Evolutionary conservation across 495 filamentous ascomycete genomes (phyloP), one percentile per base, ranked within the genome.

Genomic region (Penicillium fimorum): DNA sequence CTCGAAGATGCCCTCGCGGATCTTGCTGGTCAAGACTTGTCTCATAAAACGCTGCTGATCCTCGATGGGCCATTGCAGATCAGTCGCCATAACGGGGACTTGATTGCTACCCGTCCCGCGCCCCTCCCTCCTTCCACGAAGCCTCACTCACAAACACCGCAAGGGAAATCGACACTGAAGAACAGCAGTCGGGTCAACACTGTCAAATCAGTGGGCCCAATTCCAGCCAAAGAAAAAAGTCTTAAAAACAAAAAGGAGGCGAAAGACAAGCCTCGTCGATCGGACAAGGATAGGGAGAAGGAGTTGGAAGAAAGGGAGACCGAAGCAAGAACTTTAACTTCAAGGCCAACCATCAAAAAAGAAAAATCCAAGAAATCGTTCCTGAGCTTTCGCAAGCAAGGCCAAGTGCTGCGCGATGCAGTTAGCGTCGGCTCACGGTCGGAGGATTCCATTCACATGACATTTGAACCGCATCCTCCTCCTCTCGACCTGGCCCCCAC

Each of bases 51-150:
- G 25, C 45, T 64, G n/a, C 57, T 65, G 12, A 49, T 64, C 17
- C 52, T 71, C 24, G 66, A 68, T 20, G 53, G 58, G 8, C 72
- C 75, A 29, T 53, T 76, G 40, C 70, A 75, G 46, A 70, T 75
- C 44, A 72, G 72, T 51, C 69, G 72, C 40, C 68, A 72, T 12
- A 67, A 69, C 33, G 70, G 71, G 47, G 71, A 71, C 32, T 65
- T 75, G 61, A 65, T 72, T 13, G 63, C 76, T 4, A 72, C 66
- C 8, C 70, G 76, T 17, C 64, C 68, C 15, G 66, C 74, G 8
- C 76, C 76, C 17, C 63, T 50, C 12, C 72, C 74, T 20, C 74
- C 75, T 30, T 56, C 50, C 18, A 52, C 49, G 53, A 66, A 65
- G 58, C 57, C 54, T 52, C 66, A 59, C 43, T 69, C 46, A 20